A percentile compares a stretch with the other conserved stretches of the same genome.
phyloP scores from a whole-genome alignment of 139 green algal species.

The Closterium sp. region DNA sequence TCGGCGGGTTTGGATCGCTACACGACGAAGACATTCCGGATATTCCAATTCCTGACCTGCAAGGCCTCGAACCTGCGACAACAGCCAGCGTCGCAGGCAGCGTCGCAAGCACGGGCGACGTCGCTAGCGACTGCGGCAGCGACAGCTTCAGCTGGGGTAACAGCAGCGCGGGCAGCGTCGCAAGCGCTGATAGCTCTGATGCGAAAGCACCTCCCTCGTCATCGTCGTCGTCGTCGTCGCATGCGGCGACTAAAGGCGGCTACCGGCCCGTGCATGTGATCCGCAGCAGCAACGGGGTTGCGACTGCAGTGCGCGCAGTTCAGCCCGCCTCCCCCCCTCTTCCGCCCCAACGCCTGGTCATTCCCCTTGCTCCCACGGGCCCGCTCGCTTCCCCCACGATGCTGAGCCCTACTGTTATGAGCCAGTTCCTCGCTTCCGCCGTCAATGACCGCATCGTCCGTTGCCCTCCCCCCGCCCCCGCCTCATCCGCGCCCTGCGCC shows the following conservation, averaged over 20 bases:
- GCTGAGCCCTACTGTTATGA: neutral
- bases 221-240: neutral
- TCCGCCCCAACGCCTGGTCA: neutral
- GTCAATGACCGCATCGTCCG: neutral
- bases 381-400: neutral
- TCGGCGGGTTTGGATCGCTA: neutral
- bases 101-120: neutral
- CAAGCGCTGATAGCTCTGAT: neutral
- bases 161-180: neutral
- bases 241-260: neutral
- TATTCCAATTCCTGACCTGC: neutral
- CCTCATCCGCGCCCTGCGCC: neutral
- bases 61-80: neutral
- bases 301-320: neutral
- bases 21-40: neutral
- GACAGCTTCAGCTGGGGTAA: neutral
- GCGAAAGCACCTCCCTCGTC: neutral
- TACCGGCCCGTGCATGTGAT: neutral
- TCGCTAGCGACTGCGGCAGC: neutral
- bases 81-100: neutral
- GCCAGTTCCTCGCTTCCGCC: neutral
- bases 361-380: neutral
- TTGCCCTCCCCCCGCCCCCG: neutral
- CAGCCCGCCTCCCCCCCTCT: neutral
- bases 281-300: neutral